Conservation (phyloP, 2,329 filamentous ascomycete species). For the Blumeria hordei region DNA sequence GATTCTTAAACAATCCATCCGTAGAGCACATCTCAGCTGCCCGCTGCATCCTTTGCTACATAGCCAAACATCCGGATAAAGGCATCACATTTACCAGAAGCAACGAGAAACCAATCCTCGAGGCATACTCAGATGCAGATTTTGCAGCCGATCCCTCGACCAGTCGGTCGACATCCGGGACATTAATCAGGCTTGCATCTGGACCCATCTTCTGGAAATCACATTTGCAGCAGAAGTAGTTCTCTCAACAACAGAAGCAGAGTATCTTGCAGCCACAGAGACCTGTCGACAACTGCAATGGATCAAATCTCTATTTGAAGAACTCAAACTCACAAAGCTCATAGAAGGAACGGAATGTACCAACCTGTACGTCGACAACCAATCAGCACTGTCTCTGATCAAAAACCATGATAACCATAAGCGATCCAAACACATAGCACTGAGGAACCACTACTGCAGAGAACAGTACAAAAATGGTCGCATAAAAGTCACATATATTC, state of each 20-base stretch:
- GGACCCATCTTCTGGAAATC: background rate
- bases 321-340: background rate
- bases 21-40: background rate
- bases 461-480: too few relatives aligned
- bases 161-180: background rate
- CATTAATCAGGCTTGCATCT: background rate
- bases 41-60: background rate
- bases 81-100: background rate
- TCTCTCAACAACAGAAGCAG: background rate
- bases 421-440: too few relatives aligned
- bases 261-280: background rate
- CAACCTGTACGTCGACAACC: background rate
- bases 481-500: too few relatives aligned
- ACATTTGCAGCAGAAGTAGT: background rate
- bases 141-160: background rate
- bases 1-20: background rate
- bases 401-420: too few relatives aligned
- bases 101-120: background rate
- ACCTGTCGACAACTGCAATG: background rate
- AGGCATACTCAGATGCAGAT: background rate
- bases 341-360: background rate
- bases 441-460: too few relatives aligned
- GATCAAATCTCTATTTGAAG: background rate
- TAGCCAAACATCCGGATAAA: background rate
- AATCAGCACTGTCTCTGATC: background rate